phyloP scores from a whole-genome alignment of 2,329 filamentous ascomycete species.

The Xylaria sp. region DNA sequence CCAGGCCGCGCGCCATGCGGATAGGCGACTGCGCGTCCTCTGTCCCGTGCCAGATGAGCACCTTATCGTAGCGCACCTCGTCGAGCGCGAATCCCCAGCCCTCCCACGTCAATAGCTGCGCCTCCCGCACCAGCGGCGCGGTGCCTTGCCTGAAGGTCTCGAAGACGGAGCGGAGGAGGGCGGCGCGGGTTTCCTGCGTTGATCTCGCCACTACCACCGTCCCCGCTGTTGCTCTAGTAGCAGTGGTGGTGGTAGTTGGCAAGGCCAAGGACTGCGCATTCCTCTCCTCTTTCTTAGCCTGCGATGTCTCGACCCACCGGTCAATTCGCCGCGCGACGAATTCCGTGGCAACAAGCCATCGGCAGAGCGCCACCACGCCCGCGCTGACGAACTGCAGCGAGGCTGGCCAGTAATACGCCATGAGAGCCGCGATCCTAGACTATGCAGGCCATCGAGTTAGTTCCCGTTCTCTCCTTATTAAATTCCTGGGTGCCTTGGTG shows the following conservation, averaged over 20 bases:
- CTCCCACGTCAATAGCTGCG: constrained; percentile 26
- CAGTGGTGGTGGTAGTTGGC: not conserved
- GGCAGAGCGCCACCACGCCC: constrained; percentile 7
- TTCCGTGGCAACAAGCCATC: constrained; percentile 8
- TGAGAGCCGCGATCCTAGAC: constrained; percentile 13
- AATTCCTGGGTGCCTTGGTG: too few species aligned
- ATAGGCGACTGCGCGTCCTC: constrained; percentile 24
- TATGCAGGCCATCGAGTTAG: not conserved
- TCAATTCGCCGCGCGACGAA: constrained; percentile 23
- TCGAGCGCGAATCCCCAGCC: constrained; percentile 24
- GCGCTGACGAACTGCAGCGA: not conserved
- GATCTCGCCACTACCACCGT: not conserved
- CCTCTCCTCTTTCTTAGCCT: not conserved
- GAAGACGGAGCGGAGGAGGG: constrained; percentile 15
- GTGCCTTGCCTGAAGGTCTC: constrained; percentile 24
- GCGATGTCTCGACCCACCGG: constrained; percentile 15
- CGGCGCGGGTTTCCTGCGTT: constrained; percentile 11
- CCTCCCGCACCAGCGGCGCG: constrained; percentile 17
- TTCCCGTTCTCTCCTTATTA: too few species aligned
- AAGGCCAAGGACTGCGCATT: not conserved
- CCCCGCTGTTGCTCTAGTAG: not conserved
- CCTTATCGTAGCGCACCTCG: constrained; percentile 8
- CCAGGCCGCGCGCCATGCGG: constrained; percentile 19
- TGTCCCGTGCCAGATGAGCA: constrained; percentile 27
- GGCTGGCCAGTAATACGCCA: constrained; percentile 18